Conservation (phyloP, 2,329 filamentous ascomycete genomes). For the Pseudogymnoascus sp. region DNA sequence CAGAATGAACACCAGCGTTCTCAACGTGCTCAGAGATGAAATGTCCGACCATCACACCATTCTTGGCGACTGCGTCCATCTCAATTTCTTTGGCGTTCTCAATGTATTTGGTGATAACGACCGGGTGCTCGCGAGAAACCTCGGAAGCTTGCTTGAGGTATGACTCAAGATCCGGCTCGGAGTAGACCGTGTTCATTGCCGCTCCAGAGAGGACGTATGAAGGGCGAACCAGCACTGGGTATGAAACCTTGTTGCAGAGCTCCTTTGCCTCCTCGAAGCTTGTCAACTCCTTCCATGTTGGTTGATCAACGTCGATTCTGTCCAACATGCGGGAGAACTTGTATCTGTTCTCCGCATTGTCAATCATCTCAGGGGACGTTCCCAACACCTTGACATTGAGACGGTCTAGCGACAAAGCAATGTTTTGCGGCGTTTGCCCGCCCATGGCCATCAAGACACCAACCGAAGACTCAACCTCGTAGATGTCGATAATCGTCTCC, state of each 20-base stretch:
- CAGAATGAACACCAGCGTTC: slow-evolving; percentile 96
- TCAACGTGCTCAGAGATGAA: slow-evolving; percentile 99
- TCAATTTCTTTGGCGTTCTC: slow-evolving; percentile 99
- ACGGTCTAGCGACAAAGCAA: slow-evolving; percentile 79
- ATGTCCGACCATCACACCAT: slow-evolving; percentile 84
- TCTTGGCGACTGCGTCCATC: slow-evolving; percentile 93
- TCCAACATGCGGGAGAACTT: slow-evolving; percentile 99
- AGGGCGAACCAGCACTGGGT: slow-evolving; percentile 88
- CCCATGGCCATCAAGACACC: slow-evolving; percentile 94
- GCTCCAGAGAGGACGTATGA: slow-evolving; percentile 96
- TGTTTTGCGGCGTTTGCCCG: slow-evolving; percentile 96
- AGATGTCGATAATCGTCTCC: slow-evolving; percentile 88
- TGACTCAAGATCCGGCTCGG: slow-evolving; percentile 78
- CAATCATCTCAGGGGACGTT: slow-evolving; percentile 98
- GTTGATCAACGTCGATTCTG: slow-evolving; percentile 88
- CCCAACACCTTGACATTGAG: slow-evolving; percentile 87
- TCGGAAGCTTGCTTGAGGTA: slow-evolving; percentile 87
- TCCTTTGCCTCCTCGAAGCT: slow-evolving; percentile 82
- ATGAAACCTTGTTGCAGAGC: slow-evolving; percentile 83
- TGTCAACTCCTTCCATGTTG: slow-evolving; percentile 94
- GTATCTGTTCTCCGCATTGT: slow-evolving; percentile 93
- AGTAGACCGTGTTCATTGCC: slow-evolving; percentile 99
- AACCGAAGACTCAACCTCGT: slow-evolving; percentile 72
- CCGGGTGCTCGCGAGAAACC: slow-evolving; percentile 89
- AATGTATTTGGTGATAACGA: slow-evolving; percentile 99